Conservation (phyloP, 1,284 basidiomycete genomes). For the Schizopora paradoxa region DNA sequence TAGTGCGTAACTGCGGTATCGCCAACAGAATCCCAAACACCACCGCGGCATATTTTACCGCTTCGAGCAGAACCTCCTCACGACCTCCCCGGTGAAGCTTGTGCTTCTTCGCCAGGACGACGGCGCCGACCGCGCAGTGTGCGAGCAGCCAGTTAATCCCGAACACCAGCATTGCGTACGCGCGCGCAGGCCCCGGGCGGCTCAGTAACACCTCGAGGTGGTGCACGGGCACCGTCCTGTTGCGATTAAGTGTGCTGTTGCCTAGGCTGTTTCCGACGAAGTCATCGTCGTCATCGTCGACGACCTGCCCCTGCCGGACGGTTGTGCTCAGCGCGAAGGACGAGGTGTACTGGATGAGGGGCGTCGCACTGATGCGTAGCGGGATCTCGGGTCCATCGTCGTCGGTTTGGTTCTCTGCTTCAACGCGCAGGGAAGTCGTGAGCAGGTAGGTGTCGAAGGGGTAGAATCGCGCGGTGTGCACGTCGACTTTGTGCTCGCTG, state of each 20-base stretch:
- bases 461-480: constrained; percentile 47
- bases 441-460: constrained; percentile 54
- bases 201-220: constrained; percentile 42
- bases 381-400: constrained; percentile 28
- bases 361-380: constrained; percentile 39
- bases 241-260: too few relatives aligned
- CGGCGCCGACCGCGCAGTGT: constrained; percentile 43
- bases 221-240: constrained; percentile 29
- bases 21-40: constrained; percentile 39
- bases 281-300: constrained; percentile 9
- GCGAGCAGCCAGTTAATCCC: constrained; percentile 47
- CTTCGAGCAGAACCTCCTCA: constrained; percentile 29
- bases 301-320: constrained; percentile 38
- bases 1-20: constrained; percentile 46
- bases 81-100: neutral
- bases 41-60: constrained; percentile 37
- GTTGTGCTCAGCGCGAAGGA: constrained; percentile 41
- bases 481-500: constrained; percentile 52
- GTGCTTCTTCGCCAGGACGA: constrained; percentile 32
- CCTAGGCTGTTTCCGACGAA: too few relatives aligned
- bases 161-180: constrained; percentile 44
- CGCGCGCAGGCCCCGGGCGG: constrained; percentile 40
- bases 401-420: constrained; percentile 24
- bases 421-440: constrained; percentile 41
- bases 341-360: constrained; percentile 41